Base-by-base conservation (phyloP, 2,329 filamentous ascomycete genomes). In the Chaetomium globosum region DNA sequence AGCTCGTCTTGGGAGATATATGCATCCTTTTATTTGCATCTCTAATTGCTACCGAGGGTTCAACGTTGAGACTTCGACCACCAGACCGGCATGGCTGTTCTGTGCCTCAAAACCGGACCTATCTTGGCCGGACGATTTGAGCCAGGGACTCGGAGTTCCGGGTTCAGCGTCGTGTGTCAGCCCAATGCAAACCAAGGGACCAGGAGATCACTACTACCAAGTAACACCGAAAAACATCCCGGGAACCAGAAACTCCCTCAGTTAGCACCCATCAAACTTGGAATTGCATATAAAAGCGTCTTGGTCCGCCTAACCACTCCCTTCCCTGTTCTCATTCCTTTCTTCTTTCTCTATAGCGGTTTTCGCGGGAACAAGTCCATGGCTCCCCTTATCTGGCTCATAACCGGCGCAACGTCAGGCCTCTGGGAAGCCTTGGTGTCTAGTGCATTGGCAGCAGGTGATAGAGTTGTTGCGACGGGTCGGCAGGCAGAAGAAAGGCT, bases 391-490 rank as follows among this genome's bases (percentile, higher is more conserved):
- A 48, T 48, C 9, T 48, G 46, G 46, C n/a, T 48, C 46, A 48
- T 48, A 21, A 48, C 46, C 46, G 46, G 46, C 46, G 46, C 46
- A 23, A 48, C 46, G n/a, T 48, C 21, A 21, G 46, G 46, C 9
- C 46, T 48, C n/a, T n/a, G 46, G 9, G 46, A 48, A 23, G 46
- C 46, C 46, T 23, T 48, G 46, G 46, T 48, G 46, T 48, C 46
- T 10, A n/a, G 21, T 23, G 21, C 21, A 21, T 10, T 48, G n/a
- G 46, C 46, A 23, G 21, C n/a, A 5, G 46, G 46, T 9, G 46
- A 48, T 12, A 23, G 8, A 48, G 46, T 23, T 19, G 46, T 48
- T 48, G n/a, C 46, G 10, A 48, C 46, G 46, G 21, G 46, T 23
- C 46, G 46, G 10, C 46, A 4, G 10, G 46, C n/a, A 7, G 46